phyloP scores from a whole-genome alignment of 176 grass and related monocot species.

The Puccinellia tenuiflora region DNA sequence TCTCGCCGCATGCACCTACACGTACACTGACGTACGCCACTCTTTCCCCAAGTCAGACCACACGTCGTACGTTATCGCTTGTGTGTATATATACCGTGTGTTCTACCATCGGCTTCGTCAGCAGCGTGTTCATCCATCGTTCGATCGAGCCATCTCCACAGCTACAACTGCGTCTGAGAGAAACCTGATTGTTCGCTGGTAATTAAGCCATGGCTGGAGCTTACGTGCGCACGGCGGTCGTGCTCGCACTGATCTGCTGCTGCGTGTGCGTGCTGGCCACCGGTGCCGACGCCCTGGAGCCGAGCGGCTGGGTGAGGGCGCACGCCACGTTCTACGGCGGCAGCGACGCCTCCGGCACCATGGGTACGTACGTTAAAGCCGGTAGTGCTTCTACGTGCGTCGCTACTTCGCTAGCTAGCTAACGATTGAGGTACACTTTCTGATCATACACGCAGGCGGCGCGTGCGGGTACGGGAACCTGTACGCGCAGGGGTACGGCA shows the following conservation, averaged over 20 bases:
- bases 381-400: too few relatives aligned
- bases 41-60: not conserved
- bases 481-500: conserved; percentile 50
- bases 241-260: not conserved
- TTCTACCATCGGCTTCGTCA: too few relatives aligned
- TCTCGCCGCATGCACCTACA: too few relatives aligned
- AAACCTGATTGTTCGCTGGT: too few relatives aligned
- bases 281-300: not conserved
- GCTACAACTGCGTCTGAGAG: not conserved
- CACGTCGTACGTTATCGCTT: not conserved
- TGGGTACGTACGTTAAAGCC: conserved; percentile 24
- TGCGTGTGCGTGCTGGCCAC: not conserved
- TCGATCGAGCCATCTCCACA: not conserved
- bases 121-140: too few relatives aligned
- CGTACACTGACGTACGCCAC: too few relatives aligned
- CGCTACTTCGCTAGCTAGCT: not conserved
- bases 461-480: conserved; percentile 64
- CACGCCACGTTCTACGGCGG: conserved; percentile 66
- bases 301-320: conserved; percentile 9
- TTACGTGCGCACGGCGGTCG: not conserved
- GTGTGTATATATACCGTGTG: too few relatives aligned
- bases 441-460: conserved; percentile 26
- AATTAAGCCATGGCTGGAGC: conserved; percentile 11
- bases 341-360: conserved; percentile 53
- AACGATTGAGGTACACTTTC: not conserved